phyloP scores from a whole-genome alignment of 257 asterid genomes.

The Mitragyna speciosa region DNA sequence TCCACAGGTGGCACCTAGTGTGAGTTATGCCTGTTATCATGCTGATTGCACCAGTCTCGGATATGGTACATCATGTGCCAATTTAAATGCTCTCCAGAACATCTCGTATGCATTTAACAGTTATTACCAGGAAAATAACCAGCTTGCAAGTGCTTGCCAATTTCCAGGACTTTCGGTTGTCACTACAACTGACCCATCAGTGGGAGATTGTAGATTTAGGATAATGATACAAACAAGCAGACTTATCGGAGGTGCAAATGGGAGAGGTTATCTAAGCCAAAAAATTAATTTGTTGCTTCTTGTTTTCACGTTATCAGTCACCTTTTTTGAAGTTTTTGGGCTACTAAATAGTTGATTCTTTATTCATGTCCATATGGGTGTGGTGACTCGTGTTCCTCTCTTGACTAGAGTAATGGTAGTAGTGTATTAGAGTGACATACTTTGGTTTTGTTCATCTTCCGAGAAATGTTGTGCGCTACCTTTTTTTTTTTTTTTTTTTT shows the following conservation, averaged over 20 bases:
- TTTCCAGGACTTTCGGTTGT: slow-evolving; percentile 26
- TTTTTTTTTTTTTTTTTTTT: no score
- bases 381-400: no score
- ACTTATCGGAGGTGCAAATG: not conserved
- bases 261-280: not conserved
- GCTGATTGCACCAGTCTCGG: slow-evolving; percentile 28
- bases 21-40: slow-evolving; percentile 22
- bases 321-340: slow-evolving; percentile 7
- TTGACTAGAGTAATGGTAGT: no score
- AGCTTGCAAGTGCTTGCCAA: slow-evolving; percentile 23
- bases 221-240: slow-evolving; percentile 18
- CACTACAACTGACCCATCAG: slow-evolving; percentile 20
- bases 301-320: not conserved
- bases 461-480: no score
- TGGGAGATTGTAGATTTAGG: slow-evolving; percentile 16
- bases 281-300: not conserved
- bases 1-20: slow-evolving; percentile 24
- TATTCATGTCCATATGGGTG: not conserved
- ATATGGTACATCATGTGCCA: slow-evolving; percentile 21
- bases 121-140: slow-evolving; percentile 22
- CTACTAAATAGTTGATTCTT: not conserved
- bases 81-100: slow-evolving; percentile 14
- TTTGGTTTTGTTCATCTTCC: no score
- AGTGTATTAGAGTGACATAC: no score
- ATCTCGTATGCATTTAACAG: slow-evolving; percentile 27